Percentiles rank a stretch among this genome's conserved stretches.
These are phyloP conservation scores for Penicillium fimorum DNA, from an alignment of 495 filamentous ascomycete genomes.

Conservation along the genomic window DNA sequence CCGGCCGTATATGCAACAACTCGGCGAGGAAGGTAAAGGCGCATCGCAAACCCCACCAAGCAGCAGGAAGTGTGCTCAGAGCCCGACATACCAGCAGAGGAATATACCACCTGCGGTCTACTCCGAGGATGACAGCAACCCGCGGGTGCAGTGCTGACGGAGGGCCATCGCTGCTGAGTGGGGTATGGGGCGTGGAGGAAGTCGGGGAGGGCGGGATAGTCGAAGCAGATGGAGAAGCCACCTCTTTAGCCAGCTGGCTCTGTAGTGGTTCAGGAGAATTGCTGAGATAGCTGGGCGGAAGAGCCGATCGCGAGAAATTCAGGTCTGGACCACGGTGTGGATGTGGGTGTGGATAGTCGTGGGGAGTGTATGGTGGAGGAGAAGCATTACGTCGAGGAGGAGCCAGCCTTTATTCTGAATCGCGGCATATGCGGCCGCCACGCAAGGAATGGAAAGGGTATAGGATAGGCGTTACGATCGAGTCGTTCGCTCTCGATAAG, in stretches of 20 bases:
- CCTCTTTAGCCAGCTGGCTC: conserved; percentile 29
- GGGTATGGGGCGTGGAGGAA: conserved; percentile 36
- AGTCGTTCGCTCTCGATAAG: background rate
- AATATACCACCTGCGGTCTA: conserved; percentile 60
- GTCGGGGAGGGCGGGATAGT: conserved; percentile 37
- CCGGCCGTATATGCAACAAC: conserved; percentile 47
- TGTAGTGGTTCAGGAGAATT: conserved; percentile 11
- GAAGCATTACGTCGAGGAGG: conserved; percentile 44
- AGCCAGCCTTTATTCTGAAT: conserved; percentile 43
- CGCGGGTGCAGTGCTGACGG: conserved; percentile 56
- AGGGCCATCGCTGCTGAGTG: conserved; percentile 35
- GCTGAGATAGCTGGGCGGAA: conserved; percentile 17
- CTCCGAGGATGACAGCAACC: conserved; percentile 62
- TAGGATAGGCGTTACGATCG: background rate
- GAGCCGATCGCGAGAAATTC: conserved; percentile 20
- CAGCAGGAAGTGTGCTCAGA: conserved; percentile 57
- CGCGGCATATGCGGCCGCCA: conserved; percentile 45
- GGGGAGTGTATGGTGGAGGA: conserved; percentile 40
- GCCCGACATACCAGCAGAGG: conserved; percentile 62
- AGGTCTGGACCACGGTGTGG: conserved; percentile 30
- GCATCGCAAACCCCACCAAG: conserved; percentile 62
- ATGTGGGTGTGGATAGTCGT: conserved; percentile 24
- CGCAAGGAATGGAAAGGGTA: conserved; percentile 21
- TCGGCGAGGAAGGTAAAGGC: conserved; percentile 59
- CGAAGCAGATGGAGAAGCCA: conserved; percentile 29